Base-by-base conservation (phyloP, 805 yeast genomes). In the Candida germanica region DNA sequence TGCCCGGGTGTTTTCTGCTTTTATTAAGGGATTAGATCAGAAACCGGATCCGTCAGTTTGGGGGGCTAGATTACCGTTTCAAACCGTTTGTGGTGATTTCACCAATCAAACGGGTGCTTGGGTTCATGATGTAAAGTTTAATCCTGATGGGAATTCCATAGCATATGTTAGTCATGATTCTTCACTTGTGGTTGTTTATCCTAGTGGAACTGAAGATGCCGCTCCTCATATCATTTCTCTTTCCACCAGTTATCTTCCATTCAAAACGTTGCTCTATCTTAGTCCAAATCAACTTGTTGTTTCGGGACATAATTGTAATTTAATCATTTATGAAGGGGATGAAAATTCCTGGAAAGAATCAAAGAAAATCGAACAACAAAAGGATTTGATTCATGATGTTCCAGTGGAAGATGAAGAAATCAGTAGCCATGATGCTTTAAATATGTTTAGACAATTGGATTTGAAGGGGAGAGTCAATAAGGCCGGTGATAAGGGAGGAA, bases 51-150 rank as follows among this genome's bases (percentile, higher is more conserved):
- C 93, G 3, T 68, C 91, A 0, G 79, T 78, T 16, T 93, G 98
- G 98, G 99, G 98, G 38, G 83, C 85, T 42, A 82, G 91, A 56
- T 77, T 93, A 58, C 98, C 99, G 19, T 93, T 93, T 72, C 89
- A 84, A 61, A 87, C 95, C 1, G 62, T 87, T 41, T 82, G 89
- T 59, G 95, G 95, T 17, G 95, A 88, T 58, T 79, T 69, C 56
- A 69, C 77, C 48, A 61, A 66, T 42, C 74, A 78, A 47, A 75
- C 81, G 30, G 88, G 88, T 27, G 84, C 94, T 20, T 93, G 97
- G 94, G 79, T 91, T 43, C 96, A 93, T 57, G 96, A 78, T 54
- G 91, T 88, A 31, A 73, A 81, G 31, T 91, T 94, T 71, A 79
- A 86, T 43, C 89, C 94, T 5, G 67, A 74, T 35, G 91, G 89